Conservation (phyloP, 345 rosid species). For the Litchi chinensis region DNA sequence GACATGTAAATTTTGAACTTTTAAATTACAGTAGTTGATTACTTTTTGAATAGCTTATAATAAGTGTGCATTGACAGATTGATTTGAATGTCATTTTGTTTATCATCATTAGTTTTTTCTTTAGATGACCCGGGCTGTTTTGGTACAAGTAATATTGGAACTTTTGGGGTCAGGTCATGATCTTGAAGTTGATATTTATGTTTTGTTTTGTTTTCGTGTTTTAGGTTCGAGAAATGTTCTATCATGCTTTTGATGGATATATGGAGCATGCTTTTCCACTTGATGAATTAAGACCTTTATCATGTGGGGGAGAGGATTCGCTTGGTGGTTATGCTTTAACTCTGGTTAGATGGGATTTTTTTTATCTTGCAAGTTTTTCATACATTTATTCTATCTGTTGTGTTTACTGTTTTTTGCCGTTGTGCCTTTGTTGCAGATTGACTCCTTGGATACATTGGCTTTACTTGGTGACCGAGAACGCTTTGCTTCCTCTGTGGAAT, state of each 20-base stretch:
- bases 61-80: not conserved
- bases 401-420: slow-evolving; percentile 20
- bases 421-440: slow-evolving; percentile 56
- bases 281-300: slow-evolving; percentile 86
- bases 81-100: not conserved
- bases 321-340: slow-evolving; percentile 98
- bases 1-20: not conserved
- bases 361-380: not conserved
- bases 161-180: not conserved
- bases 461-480: slow-evolving; percentile 80
- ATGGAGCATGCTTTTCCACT: slow-evolving; percentile 95
- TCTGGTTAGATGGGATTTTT: slow-evolving; percentile 46
- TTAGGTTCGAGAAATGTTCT: slow-evolving; percentile 96
- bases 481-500: slow-evolving; percentile 80
- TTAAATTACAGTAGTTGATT: not conserved
- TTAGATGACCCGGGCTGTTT: not conserved
- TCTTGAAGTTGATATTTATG: too few species aligned
- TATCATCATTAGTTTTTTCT: not conserved
- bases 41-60: slow-evolving; percentile 4
- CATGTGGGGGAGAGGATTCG: slow-evolving; percentile 90
- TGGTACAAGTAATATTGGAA: not conserved
- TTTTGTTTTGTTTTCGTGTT: not conserved
- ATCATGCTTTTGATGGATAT: slow-evolving; percentile 96
- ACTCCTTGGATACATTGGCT: slow-evolving; percentile 88
- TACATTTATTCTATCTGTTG: not conserved